These are phyloP conservation scores for Didymella pinodella DNA, from an alignment of 2,329 filamentous ascomycete genomes.

Conservation along the genomic window DNA sequence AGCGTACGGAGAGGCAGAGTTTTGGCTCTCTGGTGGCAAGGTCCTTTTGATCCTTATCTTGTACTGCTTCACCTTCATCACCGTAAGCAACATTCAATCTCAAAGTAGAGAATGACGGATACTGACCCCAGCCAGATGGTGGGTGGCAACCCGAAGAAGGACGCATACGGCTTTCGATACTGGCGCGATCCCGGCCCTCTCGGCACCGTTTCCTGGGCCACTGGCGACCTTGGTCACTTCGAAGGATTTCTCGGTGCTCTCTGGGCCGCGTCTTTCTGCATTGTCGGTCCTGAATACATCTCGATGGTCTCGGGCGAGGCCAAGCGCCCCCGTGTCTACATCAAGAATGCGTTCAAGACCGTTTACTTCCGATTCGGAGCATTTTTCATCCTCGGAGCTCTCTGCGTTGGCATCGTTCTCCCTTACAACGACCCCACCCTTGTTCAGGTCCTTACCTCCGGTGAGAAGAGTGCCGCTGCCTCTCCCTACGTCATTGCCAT, in stretches of 20 bases:
- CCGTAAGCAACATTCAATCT: conserved; percentile 17
- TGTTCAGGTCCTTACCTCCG: conserved; percentile 57
- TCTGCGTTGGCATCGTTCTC: conserved; percentile 55
- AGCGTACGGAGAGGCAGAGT: conserved; percentile 56
- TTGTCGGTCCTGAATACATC: conserved; percentile 60
- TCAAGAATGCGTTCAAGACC: conserved; percentile 59
- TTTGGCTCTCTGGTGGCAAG: conserved; percentile 57
- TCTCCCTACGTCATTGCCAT: conserved; percentile 72
- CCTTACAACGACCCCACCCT: conserved; percentile 77
- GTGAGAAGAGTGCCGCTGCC: conserved; percentile 57
- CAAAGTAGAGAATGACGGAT: accelerated
- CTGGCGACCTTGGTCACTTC: conserved; percentile 40
- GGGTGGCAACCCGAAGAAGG: conserved; percentile 55
- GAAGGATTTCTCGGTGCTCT: conserved; percentile 52
- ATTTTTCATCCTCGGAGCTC: conserved; percentile 58
- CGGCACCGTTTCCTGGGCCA: conserved; percentile 32
- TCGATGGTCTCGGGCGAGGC: conserved; percentile 59
- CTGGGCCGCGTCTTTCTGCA: conserved; percentile 56
- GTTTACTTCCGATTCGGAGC: conserved; percentile 57
- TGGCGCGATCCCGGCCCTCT: conserved; percentile 53
- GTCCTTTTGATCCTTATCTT: conserved; percentile 57
- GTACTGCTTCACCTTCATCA: conserved; percentile 58
- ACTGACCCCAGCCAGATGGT: conserved; percentile 38
- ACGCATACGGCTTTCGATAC: conserved; percentile 55
- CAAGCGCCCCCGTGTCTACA: conserved; percentile 55